Percentiles rank a stretch among this genome's conserved stretches.
Evolutionary conservation across 225 moss, liverwort and hornwort species (phyloP).

Genomic region (Climacium dendroides): DNA sequence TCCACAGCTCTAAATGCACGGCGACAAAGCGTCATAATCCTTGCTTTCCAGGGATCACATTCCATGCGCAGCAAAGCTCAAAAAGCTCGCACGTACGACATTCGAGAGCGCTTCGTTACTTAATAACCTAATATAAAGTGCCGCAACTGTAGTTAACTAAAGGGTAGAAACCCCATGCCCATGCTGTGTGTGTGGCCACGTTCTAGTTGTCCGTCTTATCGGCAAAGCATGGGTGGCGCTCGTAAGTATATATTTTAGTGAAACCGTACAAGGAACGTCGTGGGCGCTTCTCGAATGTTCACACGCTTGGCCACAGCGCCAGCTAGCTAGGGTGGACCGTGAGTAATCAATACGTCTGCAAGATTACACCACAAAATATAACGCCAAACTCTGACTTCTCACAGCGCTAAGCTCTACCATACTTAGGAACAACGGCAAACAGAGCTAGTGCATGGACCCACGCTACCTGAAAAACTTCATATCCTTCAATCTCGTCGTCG

Average conservation of each 20-base stretch:
- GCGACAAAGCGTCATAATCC: not conserved
- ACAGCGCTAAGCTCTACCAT: not conserved
- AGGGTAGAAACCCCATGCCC: slow-evolving; percentile 1
- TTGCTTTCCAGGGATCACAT: not conserved
- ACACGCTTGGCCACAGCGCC: not conserved
- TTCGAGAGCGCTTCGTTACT: not conserved
- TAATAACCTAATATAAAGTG: not conserved
- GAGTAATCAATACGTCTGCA: not conserved
- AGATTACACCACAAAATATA: not conserved
- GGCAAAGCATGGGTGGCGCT: not conserved
- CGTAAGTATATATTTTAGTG: not conserved
- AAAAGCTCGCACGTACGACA: not conserved
- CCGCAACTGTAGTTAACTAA: slow-evolving; percentile 11
- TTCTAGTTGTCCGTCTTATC: not conserved
- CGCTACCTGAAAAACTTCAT: not conserved
- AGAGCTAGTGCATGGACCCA: not conserved
- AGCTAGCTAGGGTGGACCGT: not conserved
- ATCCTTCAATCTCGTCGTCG: not conserved
- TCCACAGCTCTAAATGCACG: not conserved
- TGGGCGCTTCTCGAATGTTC: not conserved
- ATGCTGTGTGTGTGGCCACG: not conserved
- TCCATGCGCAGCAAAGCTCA: not conserved
- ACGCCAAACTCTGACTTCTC: not conserved
- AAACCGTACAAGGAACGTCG: not conserved
- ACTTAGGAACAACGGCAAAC: not conserved